Percentiles rank a stretch among this genome's conserved stretches.
phyloP scores from a whole-genome alignment of 441 rosid species.

The Erodium trifolium region DNA sequence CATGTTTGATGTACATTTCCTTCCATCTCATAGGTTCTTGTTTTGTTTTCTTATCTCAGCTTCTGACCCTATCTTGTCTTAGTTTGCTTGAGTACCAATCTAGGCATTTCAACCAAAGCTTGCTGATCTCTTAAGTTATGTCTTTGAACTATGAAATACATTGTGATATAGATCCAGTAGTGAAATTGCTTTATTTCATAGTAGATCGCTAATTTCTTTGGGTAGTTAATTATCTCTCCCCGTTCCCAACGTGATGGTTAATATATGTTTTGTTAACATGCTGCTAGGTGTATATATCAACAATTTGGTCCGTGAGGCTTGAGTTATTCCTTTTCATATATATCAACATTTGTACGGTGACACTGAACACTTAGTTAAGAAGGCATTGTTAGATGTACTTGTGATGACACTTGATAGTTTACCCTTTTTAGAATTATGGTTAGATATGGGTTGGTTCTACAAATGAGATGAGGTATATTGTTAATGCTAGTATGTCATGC shows the following conservation, averaged over 20 bases:
- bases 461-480: neutral
- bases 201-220: neutral
- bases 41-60: conserved; percentile 3
- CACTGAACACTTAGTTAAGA: neutral
- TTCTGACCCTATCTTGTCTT: conserved; percentile 10
- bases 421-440: neutral
- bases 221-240: too few relatives aligned
- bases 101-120: conserved; percentile 11
- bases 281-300: neutral
- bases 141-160: neutral
- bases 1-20: conserved; percentile 17
- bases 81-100: conserved; percentile 3
- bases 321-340: neutral
- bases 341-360: neutral
- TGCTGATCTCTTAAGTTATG: neutral
- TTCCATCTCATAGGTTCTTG: conserved; percentile 3
- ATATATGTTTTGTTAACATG: neutral
- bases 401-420: neutral
- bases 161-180: neutral
- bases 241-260: neutral
- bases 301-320: neutral
- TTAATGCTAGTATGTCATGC: neutral
- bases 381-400: neutral
- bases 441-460: neutral
- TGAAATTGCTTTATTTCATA: neutral